phyloP scores from a whole-genome alignment of 2,329 filamentous ascomycete species.

The Helminthosporium solani region DNA sequence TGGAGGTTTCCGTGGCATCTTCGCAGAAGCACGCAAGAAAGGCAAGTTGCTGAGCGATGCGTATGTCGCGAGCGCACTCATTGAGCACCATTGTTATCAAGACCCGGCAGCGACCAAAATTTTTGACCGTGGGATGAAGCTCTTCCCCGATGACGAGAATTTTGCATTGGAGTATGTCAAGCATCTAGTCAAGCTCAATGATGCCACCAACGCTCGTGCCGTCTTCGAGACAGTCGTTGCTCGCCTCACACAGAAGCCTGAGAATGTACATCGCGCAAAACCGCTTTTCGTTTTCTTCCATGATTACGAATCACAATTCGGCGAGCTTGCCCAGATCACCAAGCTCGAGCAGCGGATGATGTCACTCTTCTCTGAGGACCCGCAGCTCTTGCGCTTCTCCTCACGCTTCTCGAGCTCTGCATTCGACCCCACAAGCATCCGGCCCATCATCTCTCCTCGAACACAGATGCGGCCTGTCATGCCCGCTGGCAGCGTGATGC shows the following conservation, averaged over 20 bases:
- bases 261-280: conserved; percentile 73
- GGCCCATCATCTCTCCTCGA: conserved; percentile 77
- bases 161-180: conserved; percentile 97
- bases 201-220: conserved; percentile 91
- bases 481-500: conserved; percentile 21
- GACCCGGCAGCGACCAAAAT: conserved; percentile 91
- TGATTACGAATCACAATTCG: conserved; percentile 91
- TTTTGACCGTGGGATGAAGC: conserved; percentile 87
- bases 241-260: conserved; percentile 74
- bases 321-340: conserved; percentile 85
- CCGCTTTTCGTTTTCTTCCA: conserved; percentile 90
- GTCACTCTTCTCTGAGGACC: conserved; percentile 88
- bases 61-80: conserved; percentile 87
- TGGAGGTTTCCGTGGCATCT: conserved; percentile 79
- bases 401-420: conserved; percentile 66
- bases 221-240: conserved; percentile 95
- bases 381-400: conserved; percentile 71
- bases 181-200: conserved; percentile 87
- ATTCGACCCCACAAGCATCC: conserved; percentile 81
- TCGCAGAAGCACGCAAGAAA: conserved; percentile 81
- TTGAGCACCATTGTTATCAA: conserved; percentile 95
- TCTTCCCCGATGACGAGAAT: conserved; percentile 90
- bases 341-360: conserved; percentile 91
- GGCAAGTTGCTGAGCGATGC: conserved; percentile 92
- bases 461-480: conserved; percentile 66